Conservation (phyloP, 345 rosid species). For the Salix purpurea region DNA sequence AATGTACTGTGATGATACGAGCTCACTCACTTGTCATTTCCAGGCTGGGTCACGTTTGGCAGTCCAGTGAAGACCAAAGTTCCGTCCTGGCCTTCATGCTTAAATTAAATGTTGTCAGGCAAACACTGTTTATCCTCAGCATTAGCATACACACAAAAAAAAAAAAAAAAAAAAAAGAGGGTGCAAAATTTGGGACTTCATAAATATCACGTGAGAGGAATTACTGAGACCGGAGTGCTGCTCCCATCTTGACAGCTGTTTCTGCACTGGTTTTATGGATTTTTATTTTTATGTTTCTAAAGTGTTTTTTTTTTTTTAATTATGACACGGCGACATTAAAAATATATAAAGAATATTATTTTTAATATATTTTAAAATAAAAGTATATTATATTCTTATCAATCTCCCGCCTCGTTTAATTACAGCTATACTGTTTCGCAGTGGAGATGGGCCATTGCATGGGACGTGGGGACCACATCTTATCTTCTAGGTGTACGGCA, state of each 20-base stretch:
- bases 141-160: no score
- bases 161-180: no score
- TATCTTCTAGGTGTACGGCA: background rate
- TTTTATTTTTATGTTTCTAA: no score
- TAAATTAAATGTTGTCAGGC: background rate
- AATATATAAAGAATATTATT: no score
- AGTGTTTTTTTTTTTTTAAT: no score
- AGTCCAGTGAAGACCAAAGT: background rate
- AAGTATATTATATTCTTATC: no score
- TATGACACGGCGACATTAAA: no score
- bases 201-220: conserved; percentile 12
- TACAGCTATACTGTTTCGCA: background rate
- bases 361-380: no score
- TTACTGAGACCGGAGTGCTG: conserved; percentile 3
- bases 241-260: conserved; percentile 16
- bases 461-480: background rate
- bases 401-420: background rate
- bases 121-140: no score
- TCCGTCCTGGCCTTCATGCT: background rate
- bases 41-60: background rate
- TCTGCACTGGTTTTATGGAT: background rate
- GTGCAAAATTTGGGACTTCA: no score
- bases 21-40: conserved; percentile 2
- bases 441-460: background rate
- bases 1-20: background rate